phyloP scores from a whole-genome alignment of 805 yeast species.

The Barnettozyma pratensis region DNA sequence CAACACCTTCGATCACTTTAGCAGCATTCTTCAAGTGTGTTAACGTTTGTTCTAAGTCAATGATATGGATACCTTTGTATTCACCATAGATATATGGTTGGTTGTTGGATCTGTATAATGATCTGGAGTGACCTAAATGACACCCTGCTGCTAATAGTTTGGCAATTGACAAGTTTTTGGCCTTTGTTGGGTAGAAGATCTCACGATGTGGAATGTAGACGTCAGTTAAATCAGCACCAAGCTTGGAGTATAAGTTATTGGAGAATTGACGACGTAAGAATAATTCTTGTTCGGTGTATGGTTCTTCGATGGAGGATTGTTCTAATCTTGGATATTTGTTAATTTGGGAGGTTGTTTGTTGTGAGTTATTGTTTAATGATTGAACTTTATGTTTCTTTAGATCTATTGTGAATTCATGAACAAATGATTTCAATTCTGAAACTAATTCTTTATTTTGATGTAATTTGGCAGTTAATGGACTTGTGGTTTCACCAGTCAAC shows the following conservation, averaged over 20 bases:
- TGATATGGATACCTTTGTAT: conserved; percentile 86
- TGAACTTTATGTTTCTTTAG: conserved; percentile 13
- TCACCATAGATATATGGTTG: conserved; percentile 86
- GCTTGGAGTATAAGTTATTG: conserved; percentile 42
- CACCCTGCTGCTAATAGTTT: conserved; percentile 87
- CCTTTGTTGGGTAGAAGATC: conserved; percentile 50
- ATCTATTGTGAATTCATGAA: conserved; percentile 19
- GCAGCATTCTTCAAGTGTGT: conserved; percentile 73
- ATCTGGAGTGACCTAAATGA: conserved; percentile 88
- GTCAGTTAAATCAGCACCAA: conserved; percentile 59
- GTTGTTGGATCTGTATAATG: conserved; percentile 72
- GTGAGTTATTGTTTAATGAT: conserved; percentile 1
- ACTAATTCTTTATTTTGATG: conserved; percentile 18
- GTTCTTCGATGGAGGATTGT: conserved; percentile 53
- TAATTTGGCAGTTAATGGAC: conserved; percentile 12
- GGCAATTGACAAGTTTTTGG: conserved; percentile 57
- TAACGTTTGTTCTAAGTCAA: conserved; percentile 83
- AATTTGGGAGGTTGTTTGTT: conserved; percentile 4
- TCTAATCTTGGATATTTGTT: conserved; percentile 55
- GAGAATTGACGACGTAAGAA: conserved; percentile 69
- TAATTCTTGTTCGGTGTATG: conserved; percentile 75
- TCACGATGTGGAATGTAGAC: conserved; percentile 71
- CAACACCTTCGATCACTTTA: conserved; percentile 78
- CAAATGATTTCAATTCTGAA: conserved; percentile 16
- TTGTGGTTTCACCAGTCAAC: conserved; percentile 19